Percentiles rank a stretch among this genome's conserved stretches.
phyloP scores from a whole-genome alignment of 1,284 basidiomycete species.

The Entoloma clypeatum region DNA sequence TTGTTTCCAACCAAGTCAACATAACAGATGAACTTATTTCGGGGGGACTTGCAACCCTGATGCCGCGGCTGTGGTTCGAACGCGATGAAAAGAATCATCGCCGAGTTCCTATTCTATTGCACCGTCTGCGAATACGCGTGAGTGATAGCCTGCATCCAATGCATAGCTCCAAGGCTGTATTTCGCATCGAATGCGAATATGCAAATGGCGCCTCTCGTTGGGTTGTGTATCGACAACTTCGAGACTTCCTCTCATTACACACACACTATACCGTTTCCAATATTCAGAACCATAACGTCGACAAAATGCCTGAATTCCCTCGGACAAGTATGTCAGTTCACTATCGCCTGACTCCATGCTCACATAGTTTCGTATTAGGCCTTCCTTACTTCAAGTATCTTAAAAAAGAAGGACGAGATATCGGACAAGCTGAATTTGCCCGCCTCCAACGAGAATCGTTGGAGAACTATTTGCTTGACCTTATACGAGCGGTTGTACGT shows the following conservation, averaged over 20 bases:
- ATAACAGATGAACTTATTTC: slow-evolving; percentile 84
- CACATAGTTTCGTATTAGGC: slow-evolving; percentile 41
- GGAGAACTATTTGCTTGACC: slow-evolving; percentile 85
- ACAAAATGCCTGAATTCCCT: slow-evolving; percentile 91
- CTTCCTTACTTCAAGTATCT: slow-evolving; percentile 88
- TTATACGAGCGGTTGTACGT: slow-evolving; percentile 87
- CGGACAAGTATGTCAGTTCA: slow-evolving; percentile 60
- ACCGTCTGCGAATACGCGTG: slow-evolving; percentile 80
- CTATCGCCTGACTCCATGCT: neutral
- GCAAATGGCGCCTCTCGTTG: slow-evolving; percentile 93
- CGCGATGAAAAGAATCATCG: slow-evolving; percentile 84
- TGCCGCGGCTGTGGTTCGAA: slow-evolving; percentile 89
- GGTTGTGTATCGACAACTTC: slow-evolving; percentile 94
- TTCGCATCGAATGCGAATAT: slow-evolving; percentile 95
- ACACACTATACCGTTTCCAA: slow-evolving; percentile 90
- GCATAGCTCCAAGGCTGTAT: slow-evolving; percentile 76
- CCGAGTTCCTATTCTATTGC: slow-evolving; percentile 84
- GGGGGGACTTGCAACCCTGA: slow-evolving; percentile 77
- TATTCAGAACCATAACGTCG: slow-evolving; percentile 64
- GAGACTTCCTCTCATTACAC: slow-evolving; percentile 91
- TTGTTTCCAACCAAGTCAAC: slow-evolving; percentile 57
- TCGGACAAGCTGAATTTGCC: slow-evolving; percentile 73
- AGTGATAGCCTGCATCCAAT: slow-evolving; percentile 85
- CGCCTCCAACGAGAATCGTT: slow-evolving; percentile 76
- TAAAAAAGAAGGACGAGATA: slow-evolving; percentile 52